A percentile compares a stretch with the other conserved stretches of the same genome.
Evolutionary conservation across 139 green algal species (phyloP).

Genomic region (Volvox reticuliferus): DNA sequence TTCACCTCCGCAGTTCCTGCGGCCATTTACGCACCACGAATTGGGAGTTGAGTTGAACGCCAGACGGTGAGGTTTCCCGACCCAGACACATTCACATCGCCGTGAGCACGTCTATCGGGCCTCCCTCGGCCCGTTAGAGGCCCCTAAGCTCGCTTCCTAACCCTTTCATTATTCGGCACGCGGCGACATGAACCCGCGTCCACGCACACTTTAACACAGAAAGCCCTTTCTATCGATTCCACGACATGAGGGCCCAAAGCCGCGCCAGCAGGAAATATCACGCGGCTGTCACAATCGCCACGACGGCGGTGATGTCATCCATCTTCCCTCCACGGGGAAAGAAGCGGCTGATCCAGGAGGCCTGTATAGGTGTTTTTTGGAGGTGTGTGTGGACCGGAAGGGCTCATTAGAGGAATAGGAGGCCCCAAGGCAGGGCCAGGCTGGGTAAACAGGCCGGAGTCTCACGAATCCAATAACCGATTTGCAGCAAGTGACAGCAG

Average conservation of each 20-base stretch:
- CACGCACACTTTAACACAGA: too few relatives aligned
- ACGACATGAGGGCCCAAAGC: too few relatives aligned
- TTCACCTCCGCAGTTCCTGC: too few relatives aligned
- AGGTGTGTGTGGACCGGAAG: background rate
- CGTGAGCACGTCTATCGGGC: too few relatives aligned
- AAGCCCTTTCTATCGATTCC: background rate
- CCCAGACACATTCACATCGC: too few relatives aligned
- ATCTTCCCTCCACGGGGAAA: slow-evolving; percentile 83
- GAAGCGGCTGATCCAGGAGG: slow-evolving; percentile 52
- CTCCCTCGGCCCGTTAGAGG: too few relatives aligned
- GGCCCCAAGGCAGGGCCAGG: background rate
- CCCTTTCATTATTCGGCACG: too few relatives aligned
- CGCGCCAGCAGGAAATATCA: background rate
- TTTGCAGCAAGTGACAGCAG: background rate
- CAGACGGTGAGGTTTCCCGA: too few relatives aligned
- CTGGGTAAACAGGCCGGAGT: background rate
- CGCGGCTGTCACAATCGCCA: slow-evolving; percentile 64
- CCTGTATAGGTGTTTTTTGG: background rate
- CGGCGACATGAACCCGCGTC: too few relatives aligned
- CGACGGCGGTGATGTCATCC: slow-evolving; percentile 89
- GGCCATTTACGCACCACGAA: too few relatives aligned
- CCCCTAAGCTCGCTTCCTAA: too few relatives aligned
- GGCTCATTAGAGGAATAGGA: background rate
- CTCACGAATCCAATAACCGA: background rate
- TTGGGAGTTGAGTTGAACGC: too few relatives aligned